phyloP scores from a whole-genome alignment of 257 asterid genomes.

The Ehretia macrophylla region DNA sequence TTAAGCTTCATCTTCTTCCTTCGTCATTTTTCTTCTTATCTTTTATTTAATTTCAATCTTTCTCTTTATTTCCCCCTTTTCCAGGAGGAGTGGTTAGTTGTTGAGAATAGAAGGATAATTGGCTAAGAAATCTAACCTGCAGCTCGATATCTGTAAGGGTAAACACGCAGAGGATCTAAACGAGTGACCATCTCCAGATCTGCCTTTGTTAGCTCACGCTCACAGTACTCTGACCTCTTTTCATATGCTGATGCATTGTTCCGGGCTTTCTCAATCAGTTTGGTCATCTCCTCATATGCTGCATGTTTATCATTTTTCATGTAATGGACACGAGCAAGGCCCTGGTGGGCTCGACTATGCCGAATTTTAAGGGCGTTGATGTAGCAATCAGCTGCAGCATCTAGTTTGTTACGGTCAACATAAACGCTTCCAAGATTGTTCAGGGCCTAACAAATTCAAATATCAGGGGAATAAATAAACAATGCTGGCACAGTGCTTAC shows the following conservation, averaged over 20 bases:
- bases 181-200: slow-evolving; percentile 92
- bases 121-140: slow-evolving; percentile 64
- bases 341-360: slow-evolving; percentile 98
- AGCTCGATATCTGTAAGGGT: slow-evolving; percentile 96
- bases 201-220: slow-evolving; percentile 82
- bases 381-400: slow-evolving; percentile 95
- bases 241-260: slow-evolving; percentile 94
- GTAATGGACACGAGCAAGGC: slow-evolving; percentile 97
- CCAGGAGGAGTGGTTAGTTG: too few relatives aligned
- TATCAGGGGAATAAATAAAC: neutral
- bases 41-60: too few relatives aligned
- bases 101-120: too few relatives aligned
- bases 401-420: slow-evolving; percentile 83
- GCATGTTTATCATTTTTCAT: slow-evolving; percentile 75
- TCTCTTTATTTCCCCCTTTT: too few relatives aligned
- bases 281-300: slow-evolving; percentile 93
- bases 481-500: neutral
- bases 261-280: slow-evolving; percentile 80
- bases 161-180: slow-evolving; percentile 89
- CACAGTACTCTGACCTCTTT: slow-evolving; percentile 93
- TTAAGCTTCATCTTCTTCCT: too few relatives aligned
- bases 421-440: slow-evolving; percentile 96
- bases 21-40: too few relatives aligned
- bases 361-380: slow-evolving; percentile 89
- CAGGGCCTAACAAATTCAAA: slow-evolving; percentile 54